Evolutionary conservation across 179 eudicot genomes (phyloP), one percentile per base, ranked within the genome.

Genomic region (Corrigiola litoralis): DNA sequence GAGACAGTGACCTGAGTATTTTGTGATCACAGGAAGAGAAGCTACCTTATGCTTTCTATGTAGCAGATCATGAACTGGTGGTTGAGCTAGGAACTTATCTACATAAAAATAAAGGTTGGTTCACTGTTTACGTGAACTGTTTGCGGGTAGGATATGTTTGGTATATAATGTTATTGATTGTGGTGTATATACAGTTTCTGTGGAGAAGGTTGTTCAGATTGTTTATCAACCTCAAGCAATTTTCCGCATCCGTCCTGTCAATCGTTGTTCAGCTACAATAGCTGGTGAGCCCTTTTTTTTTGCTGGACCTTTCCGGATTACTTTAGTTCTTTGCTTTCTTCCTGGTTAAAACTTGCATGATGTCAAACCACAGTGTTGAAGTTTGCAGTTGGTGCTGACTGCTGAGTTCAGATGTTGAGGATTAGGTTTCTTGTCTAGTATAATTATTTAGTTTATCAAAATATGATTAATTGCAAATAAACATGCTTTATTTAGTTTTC

Each of bases 181-280:
- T 60, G 61, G 25, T 65, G 31, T 61, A 33, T 14, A 25, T 71
- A 69, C 90, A 94, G 99, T 90, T 70, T 94, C 99, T 56, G 97
- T 94, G 73, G 99, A 94, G 91, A 94, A 84, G 87, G 89, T 81
- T 46, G 71, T 90, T 71, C 89, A 88, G 50, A 88, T 94, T 52
- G 84, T 94, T 62, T 94, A 94, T 79, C 99, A 94, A 73, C 96
- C 99, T 24, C 99, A 94, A 73, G 97, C 99, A 65, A 76, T 94
- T 68, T 94, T 94, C 47, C 86, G 99, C 52, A 94, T 94, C 31
- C 89, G 97, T 27, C 97, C 99, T 29, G 99, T 94, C 49, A 88
- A 76, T 72, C 97, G 99, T 25, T 94, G 99, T 70, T 86, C 99
- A 68, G 84, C 99, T 61, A 87, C 99, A 65, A 94, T 90, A 71